Evolutionary conservation across 108 stramenopile species (phyloP).

Genomic region (Aurantiochytrium sp.): DNA sequence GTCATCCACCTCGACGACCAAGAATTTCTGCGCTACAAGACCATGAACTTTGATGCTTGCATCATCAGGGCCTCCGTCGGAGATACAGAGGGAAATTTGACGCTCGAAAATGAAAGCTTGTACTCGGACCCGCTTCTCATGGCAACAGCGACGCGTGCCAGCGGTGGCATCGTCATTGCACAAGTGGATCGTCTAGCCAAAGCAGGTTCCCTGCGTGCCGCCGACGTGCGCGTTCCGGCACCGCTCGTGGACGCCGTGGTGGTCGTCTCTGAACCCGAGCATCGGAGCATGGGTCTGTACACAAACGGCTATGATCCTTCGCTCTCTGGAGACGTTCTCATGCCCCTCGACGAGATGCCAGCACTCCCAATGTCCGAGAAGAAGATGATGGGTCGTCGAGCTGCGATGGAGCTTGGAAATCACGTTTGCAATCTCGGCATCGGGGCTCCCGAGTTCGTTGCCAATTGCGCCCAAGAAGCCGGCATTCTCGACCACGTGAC

Average conservation of each 20-base stretch:
- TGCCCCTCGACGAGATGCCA: conserved; percentile 37
- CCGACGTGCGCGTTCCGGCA: conserved; percentile 55
- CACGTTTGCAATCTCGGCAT: conserved; percentile 65
- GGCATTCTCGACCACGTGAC: conserved; percentile 55
- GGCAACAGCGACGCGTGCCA: conserved; percentile 57
- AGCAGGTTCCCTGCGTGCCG: conserved; percentile 46
- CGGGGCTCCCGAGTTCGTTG: conserved; percentile 67
- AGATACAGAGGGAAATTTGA: conserved; percentile 59
- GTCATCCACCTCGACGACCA: background rate
- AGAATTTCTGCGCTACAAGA: conserved; percentile 62
- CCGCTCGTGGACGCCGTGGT: conserved; percentile 66
- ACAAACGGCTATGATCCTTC: conserved; percentile 47
- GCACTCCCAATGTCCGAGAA: conserved; percentile 47
- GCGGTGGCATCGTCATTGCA: conserved; percentile 66
- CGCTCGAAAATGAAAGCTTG: conserved; percentile 61
- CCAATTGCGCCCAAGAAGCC: conserved; percentile 63
- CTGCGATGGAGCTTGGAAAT: conserved; percentile 48
- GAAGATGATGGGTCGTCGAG: conserved; percentile 68
- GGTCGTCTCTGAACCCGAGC: conserved; percentile 58
- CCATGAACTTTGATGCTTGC: conserved; percentile 62
- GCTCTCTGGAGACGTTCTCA: conserved; percentile 52
- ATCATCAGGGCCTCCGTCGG: conserved; percentile 70
- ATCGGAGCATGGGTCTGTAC: conserved; percentile 58
- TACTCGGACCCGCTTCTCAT: conserved; percentile 58
- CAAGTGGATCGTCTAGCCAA: conserved; percentile 62